Evolutionary conservation across 805 yeast species (phyloP).

Genomic region (Cyberlindnera meyerae): DNA sequence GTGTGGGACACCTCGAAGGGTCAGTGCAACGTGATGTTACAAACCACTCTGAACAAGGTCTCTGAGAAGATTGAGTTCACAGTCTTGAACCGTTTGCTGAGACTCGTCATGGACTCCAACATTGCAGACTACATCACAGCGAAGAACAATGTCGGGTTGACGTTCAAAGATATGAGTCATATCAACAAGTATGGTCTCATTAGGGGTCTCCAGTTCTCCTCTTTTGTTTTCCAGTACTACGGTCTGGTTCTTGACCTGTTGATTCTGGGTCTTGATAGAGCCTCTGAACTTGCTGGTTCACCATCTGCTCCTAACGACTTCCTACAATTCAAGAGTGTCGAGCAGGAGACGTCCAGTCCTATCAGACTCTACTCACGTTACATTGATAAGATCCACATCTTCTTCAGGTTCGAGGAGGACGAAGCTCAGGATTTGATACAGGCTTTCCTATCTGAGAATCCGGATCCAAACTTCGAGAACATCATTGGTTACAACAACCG

Average conservation of each 20-base stretch:
- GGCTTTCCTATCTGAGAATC: conserved; percentile 75
- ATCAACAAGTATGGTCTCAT: conserved; percentile 83
- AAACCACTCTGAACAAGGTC: conserved; percentile 62
- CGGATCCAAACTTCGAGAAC: conserved; percentile 89
- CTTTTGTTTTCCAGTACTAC: conserved; percentile 86
- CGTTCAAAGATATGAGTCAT: conserved; percentile 94
- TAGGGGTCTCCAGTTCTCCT: conserved; percentile 85
- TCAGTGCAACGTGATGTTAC: conserved; percentile 78
- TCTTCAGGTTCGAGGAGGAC: conserved; percentile 67
- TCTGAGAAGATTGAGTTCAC: conserved; percentile 89
- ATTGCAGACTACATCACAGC: conserved; percentile 94
- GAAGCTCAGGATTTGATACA: conserved; percentile 74
- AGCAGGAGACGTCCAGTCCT: conserved; percentile 65
- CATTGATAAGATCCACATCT: conserved; percentile 73
- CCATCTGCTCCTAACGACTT: conserved; percentile 70
- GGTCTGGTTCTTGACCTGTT: conserved; percentile 81
- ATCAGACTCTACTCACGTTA: conserved; percentile 78
- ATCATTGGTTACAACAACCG: conserved; percentile 82
- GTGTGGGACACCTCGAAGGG: conserved; percentile 81
- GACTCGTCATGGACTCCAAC: conserved; percentile 81
- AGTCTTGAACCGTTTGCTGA: conserved; percentile 69
- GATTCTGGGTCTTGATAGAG: conserved; percentile 81
- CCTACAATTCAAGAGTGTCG: conserved; percentile 57
- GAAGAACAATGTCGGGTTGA: conserved; percentile 74
- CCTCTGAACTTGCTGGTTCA: conserved; percentile 81